Percentiles rank a stretch among this genome's conserved stretches.
Conservation (phyloP, 106 monocot genomes). For the Chionographis japonica region DNA sequence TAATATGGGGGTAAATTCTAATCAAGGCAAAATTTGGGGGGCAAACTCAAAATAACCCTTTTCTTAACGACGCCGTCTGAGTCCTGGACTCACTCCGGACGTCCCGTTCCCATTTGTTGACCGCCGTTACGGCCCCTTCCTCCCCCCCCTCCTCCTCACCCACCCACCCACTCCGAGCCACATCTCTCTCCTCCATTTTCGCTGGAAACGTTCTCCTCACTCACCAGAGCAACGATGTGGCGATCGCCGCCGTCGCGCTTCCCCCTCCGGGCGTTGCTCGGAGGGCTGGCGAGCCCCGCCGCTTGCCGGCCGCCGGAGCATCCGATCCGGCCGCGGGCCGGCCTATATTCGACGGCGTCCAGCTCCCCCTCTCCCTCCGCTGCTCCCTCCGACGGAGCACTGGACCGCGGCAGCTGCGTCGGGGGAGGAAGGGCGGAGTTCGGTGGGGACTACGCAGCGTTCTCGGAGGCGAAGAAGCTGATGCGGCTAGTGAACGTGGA, state of each 20-base stretch:
- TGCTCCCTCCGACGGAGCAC: background rate
- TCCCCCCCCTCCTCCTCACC: background rate
- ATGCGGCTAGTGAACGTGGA: conserved; percentile 89
- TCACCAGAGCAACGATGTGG: conserved; percentile 21
- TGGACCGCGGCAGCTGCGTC: background rate
- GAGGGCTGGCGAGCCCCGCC: background rate
- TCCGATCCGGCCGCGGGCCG: background rate
- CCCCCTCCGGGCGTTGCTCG: conserved; percentile 13
- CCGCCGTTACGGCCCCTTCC: too few species aligned
- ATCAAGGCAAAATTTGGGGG: too few species aligned
- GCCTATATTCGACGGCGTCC: background rate
- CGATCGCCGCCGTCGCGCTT: conserved; percentile 21
- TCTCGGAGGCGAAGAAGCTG: conserved; percentile 68
- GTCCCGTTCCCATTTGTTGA: too few species aligned
- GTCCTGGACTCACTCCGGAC: too few species aligned
- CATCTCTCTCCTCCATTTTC: background rate
- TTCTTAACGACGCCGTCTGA: too few species aligned
- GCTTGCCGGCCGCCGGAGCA: conserved; percentile 12
- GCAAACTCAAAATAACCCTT: too few species aligned
- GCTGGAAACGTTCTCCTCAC: background rate
- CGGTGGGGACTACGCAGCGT: conserved; percentile 19
- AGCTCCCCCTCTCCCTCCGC: background rate
- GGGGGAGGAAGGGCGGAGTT: background rate
- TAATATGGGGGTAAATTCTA: too few species aligned
- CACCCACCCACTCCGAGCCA: too few species aligned